Evolutionary conservation across 78 protist species (phyloP), one percentile per base, ranked within the genome.

Genomic region (Pelomyxa schiedti): DNA sequence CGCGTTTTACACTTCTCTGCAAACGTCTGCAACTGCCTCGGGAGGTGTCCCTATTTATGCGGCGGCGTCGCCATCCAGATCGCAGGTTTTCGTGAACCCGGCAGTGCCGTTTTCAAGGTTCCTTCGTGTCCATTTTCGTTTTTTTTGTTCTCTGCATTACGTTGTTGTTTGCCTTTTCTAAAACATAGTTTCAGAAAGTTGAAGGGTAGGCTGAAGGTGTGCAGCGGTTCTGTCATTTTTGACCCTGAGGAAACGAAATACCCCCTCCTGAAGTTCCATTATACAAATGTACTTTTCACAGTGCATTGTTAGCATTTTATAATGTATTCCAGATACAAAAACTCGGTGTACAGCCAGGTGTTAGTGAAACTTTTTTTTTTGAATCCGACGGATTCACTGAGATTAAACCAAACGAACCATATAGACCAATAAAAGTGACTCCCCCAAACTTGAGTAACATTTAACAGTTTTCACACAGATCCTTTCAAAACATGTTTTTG

Each of bases 171-270:
- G n/a, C n/a, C n/a, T n/a, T n/a, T n/a, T n/a, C n/a, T n/a, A n/a
- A n/a, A n/a, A 7, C 32, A 71, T 9, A 73, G 1, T 8, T 8
- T 32, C 4, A 85, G 80, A 30, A 58, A 69, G 66, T 16, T 79
- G 16, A 69, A 58, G 26, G 89, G 89, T 29, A 70, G 89, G 41
- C 52, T 85, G 26, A 39, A 72, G 28, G 72, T 85, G 67, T 85
- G 89, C 66, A 77, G 86, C n/a, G 43, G 35, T 52, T 85, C 89
- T 16, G 69, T 85, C 53, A 80, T 85, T 47, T 85, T 85, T 40
- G 89, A 80, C 38, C 86, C 89, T 2, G 82, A 85, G 42, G 86
- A 85, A 39, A 35, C 58, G 3, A 66, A 69, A n/a, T 8, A 43
- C 37, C 85, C 89, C 22, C 74, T 85, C 4, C 30, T 68, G 68